phyloP scores from a whole-genome alignment of 768 basidiomycete genomes.

The Gymnopilus dilepis region DNA sequence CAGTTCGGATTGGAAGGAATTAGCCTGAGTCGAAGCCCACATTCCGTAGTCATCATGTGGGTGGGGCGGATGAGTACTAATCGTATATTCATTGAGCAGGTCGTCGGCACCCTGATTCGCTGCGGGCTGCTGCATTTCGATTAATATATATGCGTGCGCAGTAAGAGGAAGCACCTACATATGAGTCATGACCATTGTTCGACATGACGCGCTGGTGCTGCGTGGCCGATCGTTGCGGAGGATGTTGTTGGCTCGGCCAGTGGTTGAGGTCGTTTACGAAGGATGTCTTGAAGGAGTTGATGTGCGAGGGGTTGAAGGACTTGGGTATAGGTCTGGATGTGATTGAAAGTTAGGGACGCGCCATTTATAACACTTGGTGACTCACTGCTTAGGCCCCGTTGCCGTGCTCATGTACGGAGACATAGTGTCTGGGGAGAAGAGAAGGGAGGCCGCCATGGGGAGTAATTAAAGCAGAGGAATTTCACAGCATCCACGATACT shows the following conservation, averaged over 20 bases:
- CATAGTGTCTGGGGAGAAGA: conserved; percentile 29
- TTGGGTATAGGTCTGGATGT: conserved; percentile 11
- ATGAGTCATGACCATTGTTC: conserved; percentile 9
- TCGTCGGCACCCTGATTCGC: conserved; percentile 11
- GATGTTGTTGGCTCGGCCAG: conserved; percentile 24
- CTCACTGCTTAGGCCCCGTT: conserved; percentile 30
- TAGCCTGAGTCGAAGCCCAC: background rate
- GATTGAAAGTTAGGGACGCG: conserved; percentile 8
- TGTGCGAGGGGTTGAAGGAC: conserved; percentile 4
- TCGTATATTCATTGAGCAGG: conserved; percentile 21
- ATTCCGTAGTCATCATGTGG: conserved; percentile 6
- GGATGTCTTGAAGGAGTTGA: background rate
- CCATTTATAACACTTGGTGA: conserved; percentile 23
- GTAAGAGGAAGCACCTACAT: conserved; percentile 5
- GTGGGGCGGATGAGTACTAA: conserved; percentile 21
- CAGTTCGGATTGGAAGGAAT: background rate
- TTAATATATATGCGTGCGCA: background rate
- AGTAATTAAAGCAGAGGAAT: conserved; percentile 14
- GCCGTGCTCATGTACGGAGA: conserved; percentile 25
- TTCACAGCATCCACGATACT: conserved; percentile 27
- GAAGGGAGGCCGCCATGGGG: conserved; percentile 25
- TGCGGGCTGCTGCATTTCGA: conserved; percentile 4
- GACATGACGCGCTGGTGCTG: conserved; percentile 16
- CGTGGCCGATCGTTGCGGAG: conserved; percentile 12
- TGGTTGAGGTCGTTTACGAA: conserved; percentile 11